Conservation (phyloP, 139 green algal genomes). For the Desmodesmus armatus region DNA sequence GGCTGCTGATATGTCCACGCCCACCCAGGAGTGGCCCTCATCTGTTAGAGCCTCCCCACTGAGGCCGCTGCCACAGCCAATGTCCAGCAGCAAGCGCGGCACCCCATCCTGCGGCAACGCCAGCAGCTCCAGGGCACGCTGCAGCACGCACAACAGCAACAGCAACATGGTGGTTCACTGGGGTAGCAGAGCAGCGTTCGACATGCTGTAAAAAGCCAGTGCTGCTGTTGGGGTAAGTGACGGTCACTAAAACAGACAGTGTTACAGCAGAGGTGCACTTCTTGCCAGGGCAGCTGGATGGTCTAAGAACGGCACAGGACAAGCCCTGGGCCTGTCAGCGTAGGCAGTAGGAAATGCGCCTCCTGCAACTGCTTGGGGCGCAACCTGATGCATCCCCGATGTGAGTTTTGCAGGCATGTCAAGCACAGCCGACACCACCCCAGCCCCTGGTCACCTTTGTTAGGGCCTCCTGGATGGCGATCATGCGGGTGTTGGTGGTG, state of each 20-base stretch:
- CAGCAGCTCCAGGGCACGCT: conserved; percentile 95
- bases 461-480: conserved; percentile 78
- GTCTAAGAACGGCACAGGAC: too few species aligned
- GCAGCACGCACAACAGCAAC: conserved; percentile 68
- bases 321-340: too few species aligned
- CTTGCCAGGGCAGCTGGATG: too few species aligned
- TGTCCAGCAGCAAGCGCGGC: conserved; percentile 90
- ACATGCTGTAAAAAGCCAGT: too few species aligned
- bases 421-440: background rate
- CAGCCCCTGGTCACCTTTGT: conserved; percentile 11
- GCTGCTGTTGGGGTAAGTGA: too few species aligned
- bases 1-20: conserved; percentile 84
- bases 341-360: background rate
- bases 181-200: too few species aligned
- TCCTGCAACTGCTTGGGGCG: background rate
- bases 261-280: too few species aligned
- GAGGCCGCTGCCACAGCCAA: conserved; percentile 94
- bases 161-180: too few species aligned
- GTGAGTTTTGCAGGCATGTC: background rate
- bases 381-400: background rate
- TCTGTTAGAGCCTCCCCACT: conserved; percentile 80
- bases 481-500: conserved; percentile 91
- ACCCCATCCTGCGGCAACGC: conserved; percentile 84
- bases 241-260: too few species aligned
- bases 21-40: conserved; percentile 87